phyloP scores from a whole-genome alignment of 768 basidiomycete species.

The Tylopilus cervinicoccineus region DNA sequence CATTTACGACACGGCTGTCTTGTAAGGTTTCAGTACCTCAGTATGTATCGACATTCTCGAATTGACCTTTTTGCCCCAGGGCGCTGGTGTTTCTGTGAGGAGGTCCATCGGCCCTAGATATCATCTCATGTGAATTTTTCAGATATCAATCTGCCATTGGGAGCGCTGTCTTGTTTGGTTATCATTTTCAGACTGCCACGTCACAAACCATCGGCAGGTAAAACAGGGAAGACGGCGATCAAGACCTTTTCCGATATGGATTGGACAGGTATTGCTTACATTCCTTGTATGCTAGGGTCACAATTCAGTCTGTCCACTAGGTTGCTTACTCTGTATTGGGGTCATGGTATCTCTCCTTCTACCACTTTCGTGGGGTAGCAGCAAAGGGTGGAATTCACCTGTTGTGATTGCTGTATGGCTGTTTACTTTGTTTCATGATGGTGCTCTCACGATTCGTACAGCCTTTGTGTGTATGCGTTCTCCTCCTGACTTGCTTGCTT shows the following conservation, averaged over 20 bases:
- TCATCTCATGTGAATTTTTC: neutral
- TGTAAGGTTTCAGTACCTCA: slow-evolving; percentile 6
- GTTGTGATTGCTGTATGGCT: slow-evolving; percentile 5
- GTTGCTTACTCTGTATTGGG: slow-evolving; percentile 12
- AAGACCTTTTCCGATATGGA: slow-evolving; percentile 7
- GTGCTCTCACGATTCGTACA: neutral
- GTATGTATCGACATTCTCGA: no score
- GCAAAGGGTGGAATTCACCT: slow-evolving; percentile 7
- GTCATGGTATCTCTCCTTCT: slow-evolving; percentile 10
- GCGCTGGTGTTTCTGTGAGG: slow-evolving; percentile 19
- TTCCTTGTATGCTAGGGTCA: neutral
- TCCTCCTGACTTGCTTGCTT: slow-evolving; percentile 3
- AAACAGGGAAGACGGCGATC: neutral
- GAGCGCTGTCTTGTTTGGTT: slow-evolving; percentile 6
- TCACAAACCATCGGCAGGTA: neutral
- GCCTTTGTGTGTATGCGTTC: slow-evolving; percentile 8
- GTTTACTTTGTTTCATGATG: neutral
- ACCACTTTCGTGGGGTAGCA: slow-evolving; percentile 10
- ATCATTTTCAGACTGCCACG: slow-evolving; percentile 5
- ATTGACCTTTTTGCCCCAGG: slow-evolving; percentile 5
- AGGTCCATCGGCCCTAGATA: neutral
- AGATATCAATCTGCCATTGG: slow-evolving; percentile 15
- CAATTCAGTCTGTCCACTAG: slow-evolving; percentile 1
- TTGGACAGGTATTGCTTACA: slow-evolving; percentile 9
- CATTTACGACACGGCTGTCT: slow-evolving; percentile 9